Evolutionary conservation across 345 rosid genomes (phyloP), one percentile per base, ranked within the genome.

Genomic region (Brassica rapa): DNA sequence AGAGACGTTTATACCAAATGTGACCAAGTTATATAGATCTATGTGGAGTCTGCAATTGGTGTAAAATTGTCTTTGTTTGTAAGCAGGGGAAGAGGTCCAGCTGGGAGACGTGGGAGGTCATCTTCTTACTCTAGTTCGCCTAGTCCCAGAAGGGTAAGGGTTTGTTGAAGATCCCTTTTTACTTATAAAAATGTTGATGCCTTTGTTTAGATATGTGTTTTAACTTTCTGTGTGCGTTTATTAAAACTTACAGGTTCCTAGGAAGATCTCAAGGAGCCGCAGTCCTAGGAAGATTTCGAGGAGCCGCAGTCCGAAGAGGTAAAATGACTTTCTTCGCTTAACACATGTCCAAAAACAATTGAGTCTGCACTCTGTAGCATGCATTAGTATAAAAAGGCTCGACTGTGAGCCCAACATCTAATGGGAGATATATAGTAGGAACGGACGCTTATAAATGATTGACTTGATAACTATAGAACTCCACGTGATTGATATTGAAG

Each of bases 231-330:
- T 43, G 27, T 64, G 63, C 60, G 23, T 56, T 49, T 66, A 23
- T 49, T n/a, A 23, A 68, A 74, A 57, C 19, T 15, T 75, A 0
- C 89, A 95, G 99, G 82, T 79, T 51, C 71, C 88, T 5, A 87
- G 92, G 57, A 90, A 81, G 83, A 59, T 89, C 27, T 85, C 94
- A 68, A 88, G 89, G 85, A 93, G 98, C 83, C 96, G 99, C 80
- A 95, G 98, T 85, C 99, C 99, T 39, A 90, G 83, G 78, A 91
- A 49, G 55, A 60, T 89, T 39, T 85, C 94, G 66, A 89, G 89
- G 86, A 93, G 98, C 83, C 96, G 98, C 80, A 95, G 98, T 85
- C 99, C 99, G 30, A 90, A 81, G 78, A 91, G 98, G 99, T 90
- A 77, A 46, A 53, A 53, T 14, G 6, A 51, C 35, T 23, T 55